These are phyloP conservation scores for Dryadomyces quercus-mongolicae DNA, from an alignment of 2,329 filamentous ascomycete genomes.

Conservation along the genomic window DNA sequence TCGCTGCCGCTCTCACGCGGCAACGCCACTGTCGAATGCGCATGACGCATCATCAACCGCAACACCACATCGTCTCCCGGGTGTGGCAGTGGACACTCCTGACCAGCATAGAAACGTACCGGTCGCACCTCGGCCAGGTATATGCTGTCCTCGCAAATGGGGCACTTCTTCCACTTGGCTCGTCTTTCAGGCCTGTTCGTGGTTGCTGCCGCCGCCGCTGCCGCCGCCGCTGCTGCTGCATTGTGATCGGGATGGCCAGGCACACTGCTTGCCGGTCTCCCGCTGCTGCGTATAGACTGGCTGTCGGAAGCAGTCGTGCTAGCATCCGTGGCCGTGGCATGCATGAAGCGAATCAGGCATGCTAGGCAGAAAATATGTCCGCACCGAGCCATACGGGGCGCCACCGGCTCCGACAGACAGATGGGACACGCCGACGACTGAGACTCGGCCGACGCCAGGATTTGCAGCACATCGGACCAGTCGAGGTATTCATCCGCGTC, in stretches of 20 bases:
- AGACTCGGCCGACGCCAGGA: constrained; percentile 80
- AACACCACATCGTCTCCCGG: constrained; percentile 85
- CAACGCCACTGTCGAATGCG: constrained; percentile 74
- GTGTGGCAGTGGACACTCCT: constrained; percentile 68
- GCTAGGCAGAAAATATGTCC: constrained; percentile 95
- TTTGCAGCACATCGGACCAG: constrained; percentile 83
- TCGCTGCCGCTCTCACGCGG: constrained; percentile 70
- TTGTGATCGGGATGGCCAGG: not conserved
- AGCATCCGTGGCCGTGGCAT: constrained; percentile 60
- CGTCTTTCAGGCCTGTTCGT: not conserved
- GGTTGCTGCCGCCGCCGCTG: not conserved
- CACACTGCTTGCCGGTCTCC: constrained; percentile 45
- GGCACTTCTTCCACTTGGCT: constrained; percentile 83
- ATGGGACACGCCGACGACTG: constrained; percentile 88
- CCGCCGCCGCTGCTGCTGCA: not conserved
- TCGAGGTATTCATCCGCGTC: constrained; percentile 85
- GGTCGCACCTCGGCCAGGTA: constrained; percentile 83
- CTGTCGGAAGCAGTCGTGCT: constrained; percentile 36
- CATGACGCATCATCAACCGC: constrained; percentile 68
- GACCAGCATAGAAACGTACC: constrained; percentile 81
- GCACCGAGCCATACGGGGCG: constrained; percentile 91
- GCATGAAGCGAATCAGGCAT: constrained; percentile 92
- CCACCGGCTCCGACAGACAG: constrained; percentile 83
- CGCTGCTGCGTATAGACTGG: not conserved
- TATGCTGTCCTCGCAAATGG: constrained; percentile 89